Base-by-base conservation (phyloP, 148 eudicot genomes). In the Silene latifolia region DNA sequence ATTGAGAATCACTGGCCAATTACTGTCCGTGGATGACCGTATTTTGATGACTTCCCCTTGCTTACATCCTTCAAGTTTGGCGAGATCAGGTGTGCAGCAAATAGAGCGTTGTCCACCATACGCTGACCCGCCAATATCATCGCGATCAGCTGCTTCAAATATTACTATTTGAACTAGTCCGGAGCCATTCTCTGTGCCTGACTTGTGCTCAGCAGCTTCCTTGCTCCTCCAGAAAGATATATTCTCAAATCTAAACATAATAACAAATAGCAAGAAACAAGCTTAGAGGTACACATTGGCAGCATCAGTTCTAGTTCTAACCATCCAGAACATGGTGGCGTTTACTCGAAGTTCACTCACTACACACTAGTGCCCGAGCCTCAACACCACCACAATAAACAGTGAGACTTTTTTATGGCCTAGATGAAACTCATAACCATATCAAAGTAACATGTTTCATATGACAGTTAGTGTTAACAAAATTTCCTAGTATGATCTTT, bases 51-150 rank as follows among this genome's bases (percentile, higher is more conserved):
- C 91, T 85, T 92, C 89, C 20, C 99, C 99, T 79, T 90, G 86
- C 81, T 88, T 92, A 77, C 99, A 95, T 23, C 98, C 96, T 89
- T 95, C 98, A 70, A 92, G 86, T 83, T 93, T 95, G 63, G 98
- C 98, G 78, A 95, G 99, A 86, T 95, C 99, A 63, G 96, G 87
- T 59, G 99, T 95, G 88, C 99, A 95, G 79, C 99, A 95, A 48
- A 95, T 87, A 62, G 99, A 87, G 69, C 96, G 89, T 76, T 95
- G 97, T 42, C 98, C 98, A 39, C 98, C 97, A 78, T 95, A 95
- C 69, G 98, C 91, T 44, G 98, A 95, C 35, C 98, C 98, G 72
- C 98, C 98, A 70, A 95, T 92, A 80, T 83, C 89, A 83, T 95
- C 93, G 73, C 98, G 98, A 76, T 92, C 97, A 80, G 92, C 89